These are phyloP conservation scores for Pascua sp. DNA, from an alignment of 1,284 basidiomycete genomes.

Conservation along the genomic window DNA sequence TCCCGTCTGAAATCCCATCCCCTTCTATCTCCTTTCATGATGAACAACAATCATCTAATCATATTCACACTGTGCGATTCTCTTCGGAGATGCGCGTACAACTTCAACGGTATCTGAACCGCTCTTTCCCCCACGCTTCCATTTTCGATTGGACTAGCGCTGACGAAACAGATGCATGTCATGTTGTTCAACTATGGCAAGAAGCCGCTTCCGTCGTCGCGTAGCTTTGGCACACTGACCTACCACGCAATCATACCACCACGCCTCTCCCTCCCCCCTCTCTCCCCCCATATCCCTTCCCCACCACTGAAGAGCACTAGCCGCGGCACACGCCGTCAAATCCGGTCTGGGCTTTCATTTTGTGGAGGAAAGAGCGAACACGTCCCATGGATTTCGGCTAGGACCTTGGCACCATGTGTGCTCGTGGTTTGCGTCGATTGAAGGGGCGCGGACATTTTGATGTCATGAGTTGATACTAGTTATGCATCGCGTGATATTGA, in stretches of 20 bases:
- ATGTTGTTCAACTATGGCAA: slow-evolving; percentile 4
- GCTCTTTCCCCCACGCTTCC: neutral
- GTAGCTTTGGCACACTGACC: no score
- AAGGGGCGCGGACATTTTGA: slow-evolving; percentile 28
- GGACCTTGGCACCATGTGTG: slow-evolving; percentile 12
- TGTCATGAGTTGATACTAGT: neutral
- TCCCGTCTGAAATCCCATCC: slow-evolving; percentile 1
- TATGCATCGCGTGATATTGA: neutral
- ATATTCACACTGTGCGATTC: slow-evolving; percentile 50
- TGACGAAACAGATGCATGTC: slow-evolving; percentile 17
- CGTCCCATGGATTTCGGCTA: slow-evolving; percentile 45
- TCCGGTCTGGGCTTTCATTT: slow-evolving; percentile 34
- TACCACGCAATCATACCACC: no score
- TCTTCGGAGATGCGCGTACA: slow-evolving; percentile 41
- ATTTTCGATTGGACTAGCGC: slow-evolving; percentile 3
- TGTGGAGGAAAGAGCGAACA: slow-evolving; percentile 30
- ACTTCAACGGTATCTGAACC: slow-evolving; percentile 50
- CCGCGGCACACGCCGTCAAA: slow-evolving; percentile 9
- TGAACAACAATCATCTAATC: slow-evolving; percentile 48
- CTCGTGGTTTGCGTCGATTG: slow-evolving; percentile 36
- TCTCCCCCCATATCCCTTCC: slow-evolving; percentile 16
- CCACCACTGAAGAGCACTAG: slow-evolving; percentile 40
- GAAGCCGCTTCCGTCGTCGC: no score
- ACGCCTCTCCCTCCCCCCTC: neutral
- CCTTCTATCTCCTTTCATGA: slow-evolving; percentile 24